Evolutionary conservation across 2,329 filamentous ascomycete genomes (phyloP).

Genomic region (Colletotrichum camelliae): DNA sequence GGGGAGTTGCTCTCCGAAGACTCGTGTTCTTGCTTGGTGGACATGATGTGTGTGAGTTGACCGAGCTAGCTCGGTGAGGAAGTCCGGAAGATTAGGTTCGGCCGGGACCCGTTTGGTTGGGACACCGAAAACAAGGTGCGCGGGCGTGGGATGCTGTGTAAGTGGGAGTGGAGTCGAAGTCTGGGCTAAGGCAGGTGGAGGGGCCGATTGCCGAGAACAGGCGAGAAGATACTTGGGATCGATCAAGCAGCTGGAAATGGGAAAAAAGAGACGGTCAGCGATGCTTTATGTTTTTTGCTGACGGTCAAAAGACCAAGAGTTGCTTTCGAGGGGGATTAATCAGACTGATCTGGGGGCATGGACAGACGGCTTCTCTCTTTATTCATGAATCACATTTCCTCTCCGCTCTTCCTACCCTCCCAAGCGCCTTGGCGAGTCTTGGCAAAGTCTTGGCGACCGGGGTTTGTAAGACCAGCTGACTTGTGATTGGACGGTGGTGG

Average conservation of each 20-base stretch:
- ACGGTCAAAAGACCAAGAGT: background rate
- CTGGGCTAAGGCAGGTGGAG: background rate
- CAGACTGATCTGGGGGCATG: constrained; percentile 11
- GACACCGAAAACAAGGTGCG: background rate
- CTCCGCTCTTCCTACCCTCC: constrained; percentile 21
- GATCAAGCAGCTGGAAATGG: background rate
- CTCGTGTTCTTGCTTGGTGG: constrained; percentile 28
- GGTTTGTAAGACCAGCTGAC: background rate
- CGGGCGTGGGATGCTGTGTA: constrained; percentile 5
- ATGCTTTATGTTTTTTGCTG: constrained; percentile 21
- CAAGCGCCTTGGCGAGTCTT: constrained; percentile 19
- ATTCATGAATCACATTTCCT: constrained; percentile 24
- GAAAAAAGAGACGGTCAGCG: constrained; percentile 6
- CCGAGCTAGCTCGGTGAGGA: constrained; percentile 4
- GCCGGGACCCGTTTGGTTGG: background rate
- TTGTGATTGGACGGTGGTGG: constrained; percentile 6
- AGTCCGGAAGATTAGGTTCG: background rate
- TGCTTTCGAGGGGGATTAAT: background rate
- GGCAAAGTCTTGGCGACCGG: constrained; percentile 20
- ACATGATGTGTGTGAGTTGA: constrained; percentile 22
- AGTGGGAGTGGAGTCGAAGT: constrained; percentile 12
- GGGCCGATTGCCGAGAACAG: constrained; percentile 14
- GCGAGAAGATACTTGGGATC: background rate
- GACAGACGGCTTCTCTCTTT: constrained; percentile 18
- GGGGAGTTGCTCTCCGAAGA: constrained; percentile 50